Evolutionary conservation across 352 stramenopile genomes (phyloP).

Genomic region (Thalassiosira ordinaria): DNA sequence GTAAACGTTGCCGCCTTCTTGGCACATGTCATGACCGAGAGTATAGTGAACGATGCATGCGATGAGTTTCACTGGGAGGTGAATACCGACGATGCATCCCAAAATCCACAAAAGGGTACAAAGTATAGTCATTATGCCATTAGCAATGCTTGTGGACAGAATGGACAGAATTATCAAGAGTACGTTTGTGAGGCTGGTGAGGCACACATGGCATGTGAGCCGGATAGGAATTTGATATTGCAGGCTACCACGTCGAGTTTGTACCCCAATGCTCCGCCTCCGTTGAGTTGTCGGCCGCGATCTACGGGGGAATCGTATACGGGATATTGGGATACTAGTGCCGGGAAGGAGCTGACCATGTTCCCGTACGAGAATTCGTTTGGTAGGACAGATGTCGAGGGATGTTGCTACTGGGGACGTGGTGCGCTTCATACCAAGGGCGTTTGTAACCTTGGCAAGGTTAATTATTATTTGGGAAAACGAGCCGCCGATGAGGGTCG

Average conservation of each 20-base stretch:
- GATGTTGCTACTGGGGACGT: conserved; percentile 60
- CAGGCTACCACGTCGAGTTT: neutral
- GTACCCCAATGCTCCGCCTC: conserved; percentile 12
- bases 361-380: conserved; percentile 11
- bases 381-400: conserved; percentile 6
- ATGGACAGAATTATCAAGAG: conserved; percentile 49
- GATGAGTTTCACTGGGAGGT: conserved; percentile 44
- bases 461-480: conserved; percentile 52
- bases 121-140: conserved; percentile 28
- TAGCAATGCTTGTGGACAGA: conserved; percentile 54
- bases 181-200: conserved; percentile 12
- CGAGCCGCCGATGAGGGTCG: conserved; percentile 12
- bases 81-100: conserved; percentile 33
- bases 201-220: conserved; percentile 24
- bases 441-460: conserved; percentile 48
- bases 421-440: conserved; percentile 46
- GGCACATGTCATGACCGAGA: conserved; percentile 21
- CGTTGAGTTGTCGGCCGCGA: neutral
- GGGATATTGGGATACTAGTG: neutral
- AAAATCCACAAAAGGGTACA: too few species aligned
- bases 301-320: neutral
- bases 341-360: neutral
- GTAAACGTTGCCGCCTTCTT: conserved; percentile 40
- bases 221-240: conserved; percentile 24
- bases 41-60: conserved; percentile 47